Evolutionary conservation across 2,329 filamentous ascomycete species (phyloP).

Genomic region (Aspergillus fumigatus): DNA sequence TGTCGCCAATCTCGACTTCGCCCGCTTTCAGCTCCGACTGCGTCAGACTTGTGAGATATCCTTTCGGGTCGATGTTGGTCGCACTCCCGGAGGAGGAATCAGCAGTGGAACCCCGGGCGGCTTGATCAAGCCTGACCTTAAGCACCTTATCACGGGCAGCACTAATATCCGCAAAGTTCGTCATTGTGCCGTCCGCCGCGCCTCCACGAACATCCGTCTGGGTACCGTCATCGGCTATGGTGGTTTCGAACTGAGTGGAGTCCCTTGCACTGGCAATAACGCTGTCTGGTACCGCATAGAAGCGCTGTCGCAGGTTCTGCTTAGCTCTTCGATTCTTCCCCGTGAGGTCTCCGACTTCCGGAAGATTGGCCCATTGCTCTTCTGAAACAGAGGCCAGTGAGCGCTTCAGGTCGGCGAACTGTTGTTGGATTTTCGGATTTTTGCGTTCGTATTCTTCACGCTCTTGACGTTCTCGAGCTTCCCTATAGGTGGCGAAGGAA

Average conservation of each 20-base stretch:
- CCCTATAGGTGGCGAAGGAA: conserved; percentile 63
- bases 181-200: conserved; percentile 80
- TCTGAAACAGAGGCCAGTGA: conserved; percentile 83
- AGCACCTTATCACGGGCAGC: conserved; percentile 93
- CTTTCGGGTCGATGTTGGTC: conserved; percentile 89
- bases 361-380: conserved; percentile 93
- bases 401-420: conserved; percentile 94
- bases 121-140: conserved; percentile 88
- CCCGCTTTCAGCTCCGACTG: conserved; percentile 74
- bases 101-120: conserved; percentile 66
- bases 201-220: conserved; percentile 42
- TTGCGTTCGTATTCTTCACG: conserved; percentile 92
- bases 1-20: conserved; percentile 84
- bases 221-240: conserved; percentile 73
- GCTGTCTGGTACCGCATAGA: conserved; percentile 95
- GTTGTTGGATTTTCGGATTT: conserved; percentile 96
- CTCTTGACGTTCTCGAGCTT: conserved; percentile 88
- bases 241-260: conserved; percentile 76
- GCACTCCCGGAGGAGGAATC: conserved; percentile 72
- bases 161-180: conserved; percentile 96
- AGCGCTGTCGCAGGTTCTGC: conserved; percentile 75
- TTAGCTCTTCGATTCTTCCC: conserved; percentile 85
- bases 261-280: conserved; percentile 84
- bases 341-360: conserved; percentile 93
- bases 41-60: conserved; percentile 87